phyloP scores from a whole-genome alignment of 2,329 filamentous ascomycete genomes.

The Bimuria novae-zelandiae region DNA sequence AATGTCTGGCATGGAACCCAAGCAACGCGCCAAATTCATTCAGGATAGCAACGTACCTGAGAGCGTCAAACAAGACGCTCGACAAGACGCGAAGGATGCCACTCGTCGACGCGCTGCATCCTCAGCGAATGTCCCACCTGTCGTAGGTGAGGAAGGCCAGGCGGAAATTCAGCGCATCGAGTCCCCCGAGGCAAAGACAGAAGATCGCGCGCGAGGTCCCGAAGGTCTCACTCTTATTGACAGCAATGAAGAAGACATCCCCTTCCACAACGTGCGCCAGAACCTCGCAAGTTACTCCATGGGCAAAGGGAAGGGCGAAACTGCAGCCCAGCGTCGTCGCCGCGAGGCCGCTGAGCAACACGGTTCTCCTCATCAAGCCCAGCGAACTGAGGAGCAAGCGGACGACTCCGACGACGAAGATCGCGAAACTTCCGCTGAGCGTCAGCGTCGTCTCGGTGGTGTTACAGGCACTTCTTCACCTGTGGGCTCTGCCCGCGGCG shows the following conservation, averaged over 20 bases:
- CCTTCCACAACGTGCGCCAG: constrained; percentile 53
- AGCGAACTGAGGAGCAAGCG: constrained; percentile 24
- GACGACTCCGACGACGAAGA: constrained; percentile 37
- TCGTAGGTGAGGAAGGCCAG: constrained; percentile 40
- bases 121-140: constrained; percentile 34
- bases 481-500: constrained; percentile 12
- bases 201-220: constrained; percentile 35
- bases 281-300: constrained; percentile 35
- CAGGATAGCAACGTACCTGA: constrained; percentile 55
- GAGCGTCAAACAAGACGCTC: constrained; percentile 52
- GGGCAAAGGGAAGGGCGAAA: constrained; percentile 35
- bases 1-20: constrained; percentile 72
- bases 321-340: constrained; percentile 51
- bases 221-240: constrained; percentile 52
- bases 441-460: constrained; percentile 22
- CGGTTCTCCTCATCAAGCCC: not conserved
- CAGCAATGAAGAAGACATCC: constrained; percentile 52
- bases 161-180: constrained; percentile 40
- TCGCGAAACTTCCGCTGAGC: constrained; percentile 29
- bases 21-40: constrained; percentile 59
- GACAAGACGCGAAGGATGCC: constrained; percentile 47
- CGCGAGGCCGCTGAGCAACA: constrained; percentile 38
- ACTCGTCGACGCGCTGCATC: constrained; percentile 33
- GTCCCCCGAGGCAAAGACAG: constrained; percentile 29
- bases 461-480: constrained; percentile 18